A percentile compares a stretch with the other conserved stretches of the same genome.
Evolutionary conservation across 768 basidiomycete genomes (phyloP).

Genomic region (Mycena haematopus): DNA sequence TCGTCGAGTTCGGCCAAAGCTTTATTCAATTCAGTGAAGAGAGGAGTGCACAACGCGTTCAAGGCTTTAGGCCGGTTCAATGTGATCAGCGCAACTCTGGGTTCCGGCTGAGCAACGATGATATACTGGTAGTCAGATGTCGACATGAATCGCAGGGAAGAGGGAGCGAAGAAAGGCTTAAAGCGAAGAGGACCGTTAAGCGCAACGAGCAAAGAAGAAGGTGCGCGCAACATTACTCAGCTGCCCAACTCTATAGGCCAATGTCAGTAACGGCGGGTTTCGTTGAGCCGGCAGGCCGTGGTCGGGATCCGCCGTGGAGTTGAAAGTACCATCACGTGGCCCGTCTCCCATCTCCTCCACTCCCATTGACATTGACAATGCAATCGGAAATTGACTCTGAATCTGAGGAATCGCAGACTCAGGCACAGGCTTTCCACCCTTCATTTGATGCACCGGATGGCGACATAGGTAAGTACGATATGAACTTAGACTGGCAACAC

Average conservation of each 20-base stretch:
- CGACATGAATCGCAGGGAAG: conserved; percentile 55
- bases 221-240: conserved; percentile 2
- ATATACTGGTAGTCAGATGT: conserved; percentile 65
- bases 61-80: conserved; percentile 90
- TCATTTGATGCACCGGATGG: conserved; percentile 59
- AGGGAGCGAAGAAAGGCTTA: conserved; percentile 12
- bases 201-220: conserved; percentile 10
- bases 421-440: conserved; percentile 42
- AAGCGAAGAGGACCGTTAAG: conserved; percentile 8
- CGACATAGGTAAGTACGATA: conserved; percentile 42
- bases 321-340: background rate
- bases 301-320: no score
- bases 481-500: no score
- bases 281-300: no score
- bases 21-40: conserved; percentile 83
- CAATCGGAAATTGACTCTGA: conserved; percentile 17
- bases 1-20: conserved; percentile 74
- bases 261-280: no score
- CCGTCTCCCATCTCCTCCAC: no score
- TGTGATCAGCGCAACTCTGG: conserved; percentile 78
- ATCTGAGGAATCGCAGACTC: conserved; percentile 11
- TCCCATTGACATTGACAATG: no score
- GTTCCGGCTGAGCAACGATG: conserved; percentile 70
- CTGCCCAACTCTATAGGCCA: no score
- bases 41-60: conserved; percentile 83